phyloP scores from a whole-genome alignment of 2,329 filamentous ascomycete genomes.

The Graphilbum fragrans region DNA sequence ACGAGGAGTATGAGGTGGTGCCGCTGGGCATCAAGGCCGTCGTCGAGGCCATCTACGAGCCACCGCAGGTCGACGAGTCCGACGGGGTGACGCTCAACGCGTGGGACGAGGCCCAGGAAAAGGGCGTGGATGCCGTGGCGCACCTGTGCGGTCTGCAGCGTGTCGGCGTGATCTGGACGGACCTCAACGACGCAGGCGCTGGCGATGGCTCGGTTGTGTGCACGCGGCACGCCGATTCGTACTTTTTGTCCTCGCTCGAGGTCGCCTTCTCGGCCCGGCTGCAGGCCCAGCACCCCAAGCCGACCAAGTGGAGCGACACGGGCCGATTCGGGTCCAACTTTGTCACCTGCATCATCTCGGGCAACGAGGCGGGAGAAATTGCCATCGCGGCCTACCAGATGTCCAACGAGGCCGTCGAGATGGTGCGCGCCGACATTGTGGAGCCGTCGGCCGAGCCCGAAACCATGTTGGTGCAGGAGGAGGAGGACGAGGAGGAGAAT shows the following conservation, averaged over 20 bases:
- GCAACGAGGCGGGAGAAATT: slow-evolving; percentile 81
- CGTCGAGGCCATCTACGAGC: slow-evolving; percentile 94
- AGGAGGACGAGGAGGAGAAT: slow-evolving; percentile 56
- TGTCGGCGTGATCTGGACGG: slow-evolving; percentile 89
- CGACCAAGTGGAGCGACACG: slow-evolving; percentile 94
- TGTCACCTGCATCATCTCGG: slow-evolving; percentile 91
- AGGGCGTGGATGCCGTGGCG: slow-evolving; percentile 67
- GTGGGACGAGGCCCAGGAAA: slow-evolving; percentile 57
- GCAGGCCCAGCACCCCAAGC: slow-evolving; percentile 78
- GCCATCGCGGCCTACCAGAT: slow-evolving; percentile 86
- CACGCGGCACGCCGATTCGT: slow-evolving; percentile 91
- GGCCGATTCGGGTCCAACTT: slow-evolving; percentile 92
- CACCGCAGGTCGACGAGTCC: slow-evolving; percentile 76
- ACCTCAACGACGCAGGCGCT: slow-evolving; percentile 69
- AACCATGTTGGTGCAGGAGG: slow-evolving; percentile 91
- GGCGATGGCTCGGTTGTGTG: slow-evolving; percentile 82
- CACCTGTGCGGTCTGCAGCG: slow-evolving; percentile 73
- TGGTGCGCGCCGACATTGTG: slow-evolving; percentile 89
- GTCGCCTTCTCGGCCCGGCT: slow-evolving; percentile 79
- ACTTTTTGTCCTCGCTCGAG: slow-evolving; percentile 86
- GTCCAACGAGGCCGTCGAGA: slow-evolving; percentile 90
- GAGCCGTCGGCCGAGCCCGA: slow-evolving; percentile 89
- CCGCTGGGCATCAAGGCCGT: slow-evolving; percentile 90
- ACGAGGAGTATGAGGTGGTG: slow-evolving; percentile 83
- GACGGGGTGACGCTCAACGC: slow-evolving; percentile 78